Base-by-base conservation (phyloP, 345 rosid species). In the Eutrema japonicum region DNA sequence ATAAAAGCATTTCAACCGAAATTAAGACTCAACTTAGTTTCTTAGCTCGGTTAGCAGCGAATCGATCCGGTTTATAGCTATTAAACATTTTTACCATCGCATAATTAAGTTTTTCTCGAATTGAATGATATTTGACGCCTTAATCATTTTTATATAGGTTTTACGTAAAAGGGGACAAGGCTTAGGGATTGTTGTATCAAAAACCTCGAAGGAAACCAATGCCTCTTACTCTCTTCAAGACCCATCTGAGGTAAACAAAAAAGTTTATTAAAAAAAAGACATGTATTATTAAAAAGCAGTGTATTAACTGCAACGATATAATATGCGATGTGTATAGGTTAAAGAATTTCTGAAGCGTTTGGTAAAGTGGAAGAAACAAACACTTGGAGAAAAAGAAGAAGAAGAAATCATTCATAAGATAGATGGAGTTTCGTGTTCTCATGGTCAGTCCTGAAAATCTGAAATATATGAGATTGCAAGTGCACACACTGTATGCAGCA, bases 131-230 rank as follows among this genome's bases (percentile, higher is more conserved):
- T 6, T 11, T 51, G 52, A 64, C 10, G 37, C 18, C 16, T 16
- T 35, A 56, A 40, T 10, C 45, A 18, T 74, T 8, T 37, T 13
- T n/a, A 1, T n/a, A 1, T 48, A 84, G 90, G 85, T 78, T 29
- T 71, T 85, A 62, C 67, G 68, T 53, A 68, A 70, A 3, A 79
- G 81, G 38, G 71, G 77, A 2, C 65, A 72, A 78, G 92, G 89
- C 13, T 81, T 75, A 64, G 75, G 87, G 16, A 81, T 87, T 13
- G 48, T 85, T 3, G 92, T 87, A 37, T 87, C 92, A 38, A 70
- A 85, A 5, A 64, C 40, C 43, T 57, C 78, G 0, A 85, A 71
- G 69, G 81, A 82, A n/a, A 87, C 88, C 18, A 53, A 65, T n/a
- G 89, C 92, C 3, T 60, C 78, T 1, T 80, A 79, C 77, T 85